Evolutionary conservation across 768 basidiomycete genomes (phyloP).

Genomic region (Trametes meyenii): DNA sequence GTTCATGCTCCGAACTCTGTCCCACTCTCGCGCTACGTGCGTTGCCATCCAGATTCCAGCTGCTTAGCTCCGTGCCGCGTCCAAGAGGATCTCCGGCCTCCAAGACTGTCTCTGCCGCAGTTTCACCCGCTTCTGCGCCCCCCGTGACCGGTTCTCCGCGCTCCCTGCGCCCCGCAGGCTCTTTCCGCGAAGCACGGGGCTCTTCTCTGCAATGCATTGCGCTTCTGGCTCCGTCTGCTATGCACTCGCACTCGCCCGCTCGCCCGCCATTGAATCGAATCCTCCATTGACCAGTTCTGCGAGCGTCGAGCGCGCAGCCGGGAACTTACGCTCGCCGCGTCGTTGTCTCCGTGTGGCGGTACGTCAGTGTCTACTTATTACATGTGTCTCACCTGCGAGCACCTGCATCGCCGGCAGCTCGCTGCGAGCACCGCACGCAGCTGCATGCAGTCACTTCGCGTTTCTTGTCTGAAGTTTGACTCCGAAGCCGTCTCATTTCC

Average conservation of each 20-base stretch:
- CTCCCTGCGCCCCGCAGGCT: neutral
- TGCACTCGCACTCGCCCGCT: neutral
- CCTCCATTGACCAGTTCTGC: neutral
- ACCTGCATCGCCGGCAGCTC: too few species aligned
- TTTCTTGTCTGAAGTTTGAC: too few species aligned
- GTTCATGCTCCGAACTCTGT: conserved; percentile 5
- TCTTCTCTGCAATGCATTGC: conserved; percentile 9
- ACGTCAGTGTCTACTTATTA: too few species aligned
- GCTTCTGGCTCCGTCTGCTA: neutral
- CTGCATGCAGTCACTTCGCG: too few species aligned
- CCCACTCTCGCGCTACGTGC: neutral
- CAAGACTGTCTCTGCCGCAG: conserved; percentile 4
- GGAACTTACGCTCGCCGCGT: too few species aligned
- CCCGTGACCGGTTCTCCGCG: conserved; percentile 11
- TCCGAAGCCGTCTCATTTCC: too few species aligned
- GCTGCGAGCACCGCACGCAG: too few species aligned
- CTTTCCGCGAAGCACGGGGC: neutral
- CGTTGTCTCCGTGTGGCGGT: too few species aligned
- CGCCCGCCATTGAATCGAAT: neutral
- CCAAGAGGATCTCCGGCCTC: neutral
- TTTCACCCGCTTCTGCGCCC: conserved; percentile 1
- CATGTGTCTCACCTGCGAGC: too few species aligned
- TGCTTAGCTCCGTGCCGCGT: conserved; percentile 3
- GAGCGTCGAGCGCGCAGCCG: too few species aligned
- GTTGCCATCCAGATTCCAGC: too few species aligned